A percentile compares a stretch with the other conserved stretches of the same genome.
Evolutionary conservation across 1,139 yeast species (phyloP).

Genomic region (Yueomyces sp.): DNA sequence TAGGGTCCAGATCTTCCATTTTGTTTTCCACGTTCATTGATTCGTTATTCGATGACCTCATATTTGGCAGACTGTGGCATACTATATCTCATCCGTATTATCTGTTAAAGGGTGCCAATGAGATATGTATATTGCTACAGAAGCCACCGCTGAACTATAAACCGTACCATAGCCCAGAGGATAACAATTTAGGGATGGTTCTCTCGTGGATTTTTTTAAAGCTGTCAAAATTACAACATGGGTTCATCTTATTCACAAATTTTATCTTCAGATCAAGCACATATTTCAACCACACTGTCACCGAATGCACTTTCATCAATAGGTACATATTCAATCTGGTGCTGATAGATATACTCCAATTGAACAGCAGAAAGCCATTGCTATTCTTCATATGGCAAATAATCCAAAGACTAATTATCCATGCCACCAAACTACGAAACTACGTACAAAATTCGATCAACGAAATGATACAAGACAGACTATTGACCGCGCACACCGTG

Average conservation of each 20-base stretch:
- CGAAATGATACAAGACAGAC: constrained; percentile 2
- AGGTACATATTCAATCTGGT: constrained; percentile 13
- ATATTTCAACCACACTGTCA: too few relatives aligned
- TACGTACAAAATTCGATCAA: not conserved
- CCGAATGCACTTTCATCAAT: not conserved
- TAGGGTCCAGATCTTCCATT: not conserved
- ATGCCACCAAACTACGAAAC: constrained; percentile 1
- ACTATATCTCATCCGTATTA: constrained; percentile 17
- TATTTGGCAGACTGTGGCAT: constrained; percentile 14
- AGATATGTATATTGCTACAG: constrained; percentile 4
- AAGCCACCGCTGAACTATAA: too few relatives aligned
- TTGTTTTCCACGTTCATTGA: constrained; percentile 11
- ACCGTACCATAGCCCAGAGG: not conserved
- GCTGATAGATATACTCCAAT: constrained; percentile 8
- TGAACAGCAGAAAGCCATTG: constrained; percentile 15
- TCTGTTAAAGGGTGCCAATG: constrained; percentile 9
- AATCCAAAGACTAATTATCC: constrained; percentile 7
- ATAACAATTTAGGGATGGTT: not conserved
- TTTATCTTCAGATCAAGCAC: too few relatives aligned
- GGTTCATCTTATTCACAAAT: too few relatives aligned
- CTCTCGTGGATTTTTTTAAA: not conserved
- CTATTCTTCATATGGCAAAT: constrained; percentile 11
- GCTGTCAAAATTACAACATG: not conserved
- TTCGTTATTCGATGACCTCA: constrained; percentile 12
- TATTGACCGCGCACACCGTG: not conserved